phyloP scores from a whole-genome alignment of 768 basidiomycete species.

The Termitomyces sp. region DNA sequence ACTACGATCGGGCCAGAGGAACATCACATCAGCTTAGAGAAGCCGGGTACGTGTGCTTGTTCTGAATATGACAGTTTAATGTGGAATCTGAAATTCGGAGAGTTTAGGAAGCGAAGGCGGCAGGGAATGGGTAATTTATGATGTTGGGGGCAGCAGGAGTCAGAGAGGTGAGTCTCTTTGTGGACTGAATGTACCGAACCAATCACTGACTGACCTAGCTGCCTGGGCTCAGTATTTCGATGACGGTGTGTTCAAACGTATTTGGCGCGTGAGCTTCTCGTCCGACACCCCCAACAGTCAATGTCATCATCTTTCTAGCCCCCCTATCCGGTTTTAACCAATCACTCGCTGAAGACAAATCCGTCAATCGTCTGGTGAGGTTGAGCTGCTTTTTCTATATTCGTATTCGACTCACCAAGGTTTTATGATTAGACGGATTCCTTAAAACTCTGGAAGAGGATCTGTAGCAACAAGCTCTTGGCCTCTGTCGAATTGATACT shows the following conservation, averaged over 20 bases:
- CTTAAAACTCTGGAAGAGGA: constrained; percentile 55
- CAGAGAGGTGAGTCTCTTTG: constrained; percentile 44
- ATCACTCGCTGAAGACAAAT: constrained; percentile 56
- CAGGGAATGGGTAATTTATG: constrained; percentile 62
- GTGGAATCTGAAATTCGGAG: not conserved
- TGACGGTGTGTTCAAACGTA: constrained; percentile 40
- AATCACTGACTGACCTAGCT: constrained; percentile 31
- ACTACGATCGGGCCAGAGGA: constrained; percentile 67
- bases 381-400: constrained; percentile 1
- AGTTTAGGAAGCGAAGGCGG: constrained; percentile 27
- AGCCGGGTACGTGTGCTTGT: constrained; percentile 24
- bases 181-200: not conserved
- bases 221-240: constrained; percentile 73
- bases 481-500: constrained; percentile 53
- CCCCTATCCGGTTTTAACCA: constrained; percentile 68
- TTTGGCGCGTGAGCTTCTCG: not conserved
- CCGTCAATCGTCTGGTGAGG: constrained; percentile 58
- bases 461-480: constrained; percentile 59
- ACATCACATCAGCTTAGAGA: constrained; percentile 53
- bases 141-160: constrained; percentile 60
- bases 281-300: constrained; percentile 35
- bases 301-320: constrained; percentile 65
- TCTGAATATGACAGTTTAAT: not conserved
- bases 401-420: not conserved
- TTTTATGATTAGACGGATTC: constrained; percentile 46